Conservation (phyloP, 139 green algal genomes). For the Gonium pectorale region DNA sequence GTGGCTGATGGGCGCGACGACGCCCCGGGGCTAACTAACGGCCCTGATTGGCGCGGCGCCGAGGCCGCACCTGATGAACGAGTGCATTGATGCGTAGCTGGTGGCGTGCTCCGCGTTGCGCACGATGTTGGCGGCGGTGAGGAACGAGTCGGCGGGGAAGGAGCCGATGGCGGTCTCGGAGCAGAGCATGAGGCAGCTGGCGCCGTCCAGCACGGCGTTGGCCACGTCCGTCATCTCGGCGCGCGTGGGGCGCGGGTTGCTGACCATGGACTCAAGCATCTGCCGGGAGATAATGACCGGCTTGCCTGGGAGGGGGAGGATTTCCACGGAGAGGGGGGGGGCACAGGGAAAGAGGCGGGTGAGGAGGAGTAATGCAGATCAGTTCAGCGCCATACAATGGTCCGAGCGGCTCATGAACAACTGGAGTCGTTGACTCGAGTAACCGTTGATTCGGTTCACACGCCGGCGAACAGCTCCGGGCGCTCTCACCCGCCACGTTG, state of each 20-base stretch:
- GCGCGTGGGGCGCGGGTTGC: slow-evolving; percentile 70
- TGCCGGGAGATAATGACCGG: slow-evolving; percentile 65
- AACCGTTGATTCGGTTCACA: too few species aligned
- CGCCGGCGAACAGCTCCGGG: too few species aligned
- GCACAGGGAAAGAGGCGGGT: neutral
- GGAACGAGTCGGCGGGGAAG: slow-evolving; percentile 67
- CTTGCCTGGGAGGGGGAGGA: too few species aligned
- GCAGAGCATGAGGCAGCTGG: slow-evolving; percentile 68
- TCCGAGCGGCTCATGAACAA: too few species aligned
- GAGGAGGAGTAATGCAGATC: too few species aligned
- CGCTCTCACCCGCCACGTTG: slow-evolving; percentile 53
- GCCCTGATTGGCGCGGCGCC: too few species aligned
- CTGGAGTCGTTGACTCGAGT: too few species aligned
- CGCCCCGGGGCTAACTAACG: too few species aligned
- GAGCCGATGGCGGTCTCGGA: slow-evolving; percentile 62
- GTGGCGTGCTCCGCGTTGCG: slow-evolving; percentile 69
- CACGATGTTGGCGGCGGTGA: slow-evolving; percentile 60
- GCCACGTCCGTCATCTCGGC: slow-evolving; percentile 78
- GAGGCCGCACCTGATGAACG: slow-evolving; percentile 62
- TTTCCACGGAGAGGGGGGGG: neutral
- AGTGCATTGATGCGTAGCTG: slow-evolving; percentile 68
- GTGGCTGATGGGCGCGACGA: too few species aligned
- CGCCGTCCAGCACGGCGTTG: slow-evolving; percentile 71
- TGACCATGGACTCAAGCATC: slow-evolving; percentile 69
- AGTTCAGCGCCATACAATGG: too few species aligned